Percentiles rank a stretch among this genome's conserved stretches.
Conservation (phyloP, 805 yeast species). For the Barnettozyma siamensis region DNA sequence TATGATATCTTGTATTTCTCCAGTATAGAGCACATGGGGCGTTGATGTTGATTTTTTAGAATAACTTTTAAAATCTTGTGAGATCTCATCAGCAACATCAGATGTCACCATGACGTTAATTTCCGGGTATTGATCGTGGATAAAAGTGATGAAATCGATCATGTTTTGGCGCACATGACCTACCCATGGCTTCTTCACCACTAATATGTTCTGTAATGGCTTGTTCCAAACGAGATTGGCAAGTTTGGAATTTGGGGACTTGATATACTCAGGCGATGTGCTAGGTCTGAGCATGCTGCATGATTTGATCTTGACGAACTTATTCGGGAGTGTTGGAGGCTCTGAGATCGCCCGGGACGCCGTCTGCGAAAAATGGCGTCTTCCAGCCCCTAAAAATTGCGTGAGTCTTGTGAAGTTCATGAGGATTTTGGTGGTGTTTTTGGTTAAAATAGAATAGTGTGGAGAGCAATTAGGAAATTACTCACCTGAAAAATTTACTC, state of each 20-base stretch:
- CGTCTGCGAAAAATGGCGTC: constrained; percentile 15
- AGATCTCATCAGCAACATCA: constrained; percentile 68
- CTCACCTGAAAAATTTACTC: background rate
- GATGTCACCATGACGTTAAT: constrained; percentile 73
- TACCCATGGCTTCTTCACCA: constrained; percentile 85
- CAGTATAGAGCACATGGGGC: constrained; percentile 49
- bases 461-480: background rate
- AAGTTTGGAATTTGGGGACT: constrained; percentile 53
- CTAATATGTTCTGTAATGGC: constrained; percentile 66
- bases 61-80: constrained; percentile 23
- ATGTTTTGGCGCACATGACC: constrained; percentile 57
- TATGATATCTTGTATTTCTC: constrained; percentile 49
- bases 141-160: constrained; percentile 54
- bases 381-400: background rate
- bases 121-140: constrained; percentile 58
- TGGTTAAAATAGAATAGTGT: too few species aligned
- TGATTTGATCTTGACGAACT: constrained; percentile 28
- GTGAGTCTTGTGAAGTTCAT: background rate
- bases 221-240: constrained; percentile 64
- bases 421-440: background rate
- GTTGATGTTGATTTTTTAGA: constrained; percentile 23
- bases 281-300: constrained; percentile 26
- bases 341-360: constrained; percentile 21
- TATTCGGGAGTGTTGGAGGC: constrained; percentile 22
- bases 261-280: constrained; percentile 45